phyloP scores from a whole-genome alignment of 1,139 yeast genomes.

The Torulaspora globosa region DNA sequence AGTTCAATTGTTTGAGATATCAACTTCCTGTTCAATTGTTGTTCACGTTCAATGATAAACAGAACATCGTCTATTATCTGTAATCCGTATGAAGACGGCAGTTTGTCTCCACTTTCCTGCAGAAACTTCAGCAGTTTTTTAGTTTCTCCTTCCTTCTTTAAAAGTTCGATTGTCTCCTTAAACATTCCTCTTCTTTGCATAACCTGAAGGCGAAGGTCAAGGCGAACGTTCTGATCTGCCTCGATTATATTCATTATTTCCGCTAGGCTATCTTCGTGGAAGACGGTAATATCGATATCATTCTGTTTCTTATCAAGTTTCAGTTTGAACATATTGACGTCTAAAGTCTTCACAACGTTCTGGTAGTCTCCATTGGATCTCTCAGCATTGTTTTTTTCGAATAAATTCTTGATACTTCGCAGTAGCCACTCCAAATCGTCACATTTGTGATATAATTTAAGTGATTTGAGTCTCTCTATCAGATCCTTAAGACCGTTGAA shows the following conservation, averaged over 20 bases:
- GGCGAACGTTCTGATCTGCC: constrained; percentile 8
- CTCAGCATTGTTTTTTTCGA: constrained; percentile 7
- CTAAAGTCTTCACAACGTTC: constrained; percentile 24
- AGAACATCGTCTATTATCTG: constrained; percentile 19
- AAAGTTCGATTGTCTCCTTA: constrained; percentile 15
- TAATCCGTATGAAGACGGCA: constrained; percentile 19
- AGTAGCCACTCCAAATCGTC: constrained; percentile 11
- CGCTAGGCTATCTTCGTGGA: constrained; percentile 21
- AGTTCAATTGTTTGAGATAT: constrained; percentile 15
- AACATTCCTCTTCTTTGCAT: constrained; percentile 19
- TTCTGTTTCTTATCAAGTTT: constrained; percentile 1
- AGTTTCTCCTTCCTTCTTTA: constrained; percentile 14
- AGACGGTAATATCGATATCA: constrained; percentile 19
- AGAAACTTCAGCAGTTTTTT: constrained; percentile 17
- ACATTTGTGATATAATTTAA: constrained; percentile 31
- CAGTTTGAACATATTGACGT: constrained; percentile 22
- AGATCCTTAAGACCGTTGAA: constrained; percentile 28
- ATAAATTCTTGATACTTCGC: constrained; percentile 9
- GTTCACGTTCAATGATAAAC: constrained; percentile 11
- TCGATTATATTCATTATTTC: constrained; percentile 21
- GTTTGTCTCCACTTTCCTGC: constrained; percentile 10
- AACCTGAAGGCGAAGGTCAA: constrained; percentile 19
- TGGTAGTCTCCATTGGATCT: constrained; percentile 17
- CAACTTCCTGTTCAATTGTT: constrained; percentile 4
- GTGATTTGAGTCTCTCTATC: constrained; percentile 23